Percentiles rank a stretch among this genome's conserved stretches.
phyloP scores from a whole-genome alignment of 2,329 filamentous ascomycete species.

The Salinomyces thailandicus region DNA sequence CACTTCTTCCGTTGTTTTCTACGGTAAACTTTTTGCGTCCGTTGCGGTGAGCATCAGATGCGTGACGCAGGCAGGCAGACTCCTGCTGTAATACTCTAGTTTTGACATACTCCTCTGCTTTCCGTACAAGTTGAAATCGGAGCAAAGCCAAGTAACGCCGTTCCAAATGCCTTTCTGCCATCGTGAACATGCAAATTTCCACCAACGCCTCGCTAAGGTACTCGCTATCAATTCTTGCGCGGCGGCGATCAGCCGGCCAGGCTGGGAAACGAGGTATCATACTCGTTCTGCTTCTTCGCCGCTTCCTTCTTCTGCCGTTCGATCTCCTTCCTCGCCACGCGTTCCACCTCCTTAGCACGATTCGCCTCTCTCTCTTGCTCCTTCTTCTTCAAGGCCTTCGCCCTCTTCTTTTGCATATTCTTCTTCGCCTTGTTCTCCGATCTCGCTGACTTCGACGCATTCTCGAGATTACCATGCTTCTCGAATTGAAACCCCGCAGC shows the following conservation, averaged over 20 bases:
- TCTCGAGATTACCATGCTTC: constrained; percentile 11
- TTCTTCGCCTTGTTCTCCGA: constrained; percentile 3
- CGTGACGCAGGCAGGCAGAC: too few relatives aligned
- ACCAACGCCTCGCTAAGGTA: constrained; percentile 5
- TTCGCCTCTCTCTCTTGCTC: constrained; percentile 1
- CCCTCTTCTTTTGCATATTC: not conserved
- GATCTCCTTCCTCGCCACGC: constrained; percentile 1
- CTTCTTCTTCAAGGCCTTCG: constrained; percentile 2
- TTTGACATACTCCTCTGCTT: too few relatives aligned
- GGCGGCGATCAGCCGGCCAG: constrained; percentile 2
- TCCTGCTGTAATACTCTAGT: too few relatives aligned
- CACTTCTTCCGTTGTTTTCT: too few relatives aligned
- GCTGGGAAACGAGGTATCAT: constrained; percentile 4
- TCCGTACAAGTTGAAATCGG: too few relatives aligned
- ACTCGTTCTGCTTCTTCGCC: constrained; percentile 5
- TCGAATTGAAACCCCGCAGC: constrained; percentile 1
- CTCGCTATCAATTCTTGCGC: not conserved
- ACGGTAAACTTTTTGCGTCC: too few relatives aligned
- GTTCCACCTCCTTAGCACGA: constrained; percentile 1
- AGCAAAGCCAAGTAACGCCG: too few relatives aligned
- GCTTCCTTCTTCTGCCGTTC: constrained; percentile 3
- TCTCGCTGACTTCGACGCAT: not conserved
- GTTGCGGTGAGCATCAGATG: too few relatives aligned
- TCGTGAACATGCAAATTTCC: not conserved
- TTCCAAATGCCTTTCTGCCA: too few relatives aligned